Evolutionary conservation across 2,329 filamentous ascomycete species (phyloP).

Genomic region (Aphanocladium album): DNA sequence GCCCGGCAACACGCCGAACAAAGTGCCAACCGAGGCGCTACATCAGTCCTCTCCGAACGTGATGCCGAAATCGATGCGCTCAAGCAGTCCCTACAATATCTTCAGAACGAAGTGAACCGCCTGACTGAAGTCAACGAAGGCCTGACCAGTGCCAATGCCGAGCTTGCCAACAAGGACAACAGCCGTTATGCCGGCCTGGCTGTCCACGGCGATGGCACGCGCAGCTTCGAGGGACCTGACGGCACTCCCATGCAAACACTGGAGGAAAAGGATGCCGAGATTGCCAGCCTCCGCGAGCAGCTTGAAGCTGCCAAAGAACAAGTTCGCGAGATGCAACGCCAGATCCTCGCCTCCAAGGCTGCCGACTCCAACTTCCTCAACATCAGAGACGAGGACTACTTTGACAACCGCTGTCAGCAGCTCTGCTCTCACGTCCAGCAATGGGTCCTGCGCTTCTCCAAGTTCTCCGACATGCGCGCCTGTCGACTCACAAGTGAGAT

Average conservation of each 20-base stretch:
- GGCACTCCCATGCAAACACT: conserved; percentile 59
- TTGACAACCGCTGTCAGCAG: conserved; percentile 88
- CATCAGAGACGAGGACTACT: conserved; percentile 87
- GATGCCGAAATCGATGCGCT: conserved; percentile 83
- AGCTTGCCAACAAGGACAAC: conserved; percentile 70
- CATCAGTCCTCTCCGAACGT: conserved; percentile 69
- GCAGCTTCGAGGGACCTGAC: conserved; percentile 65
- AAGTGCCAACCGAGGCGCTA: conserved; percentile 58
- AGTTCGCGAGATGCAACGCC: conserved; percentile 45
- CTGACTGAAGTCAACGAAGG: conserved; percentile 79
- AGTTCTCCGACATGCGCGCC: conserved; percentile 87
- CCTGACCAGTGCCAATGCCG: conserved; percentile 70
- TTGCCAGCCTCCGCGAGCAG: conserved; percentile 70
- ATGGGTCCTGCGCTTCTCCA: conserved; percentile 97
- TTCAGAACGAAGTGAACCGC: conserved; percentile 76
- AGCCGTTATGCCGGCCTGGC: conserved; percentile 65
- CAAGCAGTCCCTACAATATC: conserved; percentile 69
- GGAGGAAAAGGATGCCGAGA: conserved; percentile 79
- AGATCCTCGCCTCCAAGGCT: conserved; percentile 55
- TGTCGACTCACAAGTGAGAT: conserved; percentile 81
- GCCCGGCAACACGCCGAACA: conserved; percentile 67
- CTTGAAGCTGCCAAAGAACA: conserved; percentile 66
- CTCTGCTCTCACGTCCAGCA: conserved; percentile 94
- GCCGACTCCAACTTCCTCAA: conserved; percentile 69
- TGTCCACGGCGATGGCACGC: conserved; percentile 56